Percentiles rank a stretch among this genome's conserved stretches.
phyloP scores from a whole-genome alignment of 176 grass and related monocot species.

The Avena atlantica region DNA sequence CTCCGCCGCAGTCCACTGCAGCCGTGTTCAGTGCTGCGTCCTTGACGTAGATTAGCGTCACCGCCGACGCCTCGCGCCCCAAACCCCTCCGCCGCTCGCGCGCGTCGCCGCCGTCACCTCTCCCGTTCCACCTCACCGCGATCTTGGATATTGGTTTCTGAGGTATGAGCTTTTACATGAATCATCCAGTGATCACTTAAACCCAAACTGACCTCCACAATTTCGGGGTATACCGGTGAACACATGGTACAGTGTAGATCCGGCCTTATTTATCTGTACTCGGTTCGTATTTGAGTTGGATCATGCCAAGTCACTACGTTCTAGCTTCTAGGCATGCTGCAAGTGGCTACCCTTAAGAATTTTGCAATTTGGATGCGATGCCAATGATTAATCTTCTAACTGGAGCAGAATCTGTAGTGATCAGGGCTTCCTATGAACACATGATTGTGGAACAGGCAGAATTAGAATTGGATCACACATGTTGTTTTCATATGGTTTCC shows the following conservation, averaged over 20 bases:
- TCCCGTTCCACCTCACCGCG: conserved; percentile 11
- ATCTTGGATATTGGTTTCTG: conserved; percentile 3
- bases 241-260: background rate
- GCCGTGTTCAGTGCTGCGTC: background rate
- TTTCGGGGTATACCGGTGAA: background rate
- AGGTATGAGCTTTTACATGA: background rate
- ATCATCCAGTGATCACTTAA: conserved; percentile 1
- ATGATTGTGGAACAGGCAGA: background rate
- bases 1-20: background rate
- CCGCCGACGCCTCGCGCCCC: background rate
- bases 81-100: background rate
- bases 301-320: conserved; percentile 1
- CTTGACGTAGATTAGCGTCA: background rate
- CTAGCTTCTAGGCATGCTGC: background rate
- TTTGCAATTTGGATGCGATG: background rate
- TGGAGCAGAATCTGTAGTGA: background rate
- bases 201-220: background rate
- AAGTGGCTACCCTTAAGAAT: background rate
- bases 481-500: background rate
- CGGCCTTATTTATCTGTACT: background rate
- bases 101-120: background rate
- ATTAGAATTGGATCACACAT: background rate
- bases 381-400: conserved; percentile 10
- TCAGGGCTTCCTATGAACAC: background rate
- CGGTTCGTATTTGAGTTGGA: background rate